These are phyloP conservation scores for Circinella minor DNA, from an alignment of 371 early-diverging fungal species.

Conservation along the genomic window DNA sequence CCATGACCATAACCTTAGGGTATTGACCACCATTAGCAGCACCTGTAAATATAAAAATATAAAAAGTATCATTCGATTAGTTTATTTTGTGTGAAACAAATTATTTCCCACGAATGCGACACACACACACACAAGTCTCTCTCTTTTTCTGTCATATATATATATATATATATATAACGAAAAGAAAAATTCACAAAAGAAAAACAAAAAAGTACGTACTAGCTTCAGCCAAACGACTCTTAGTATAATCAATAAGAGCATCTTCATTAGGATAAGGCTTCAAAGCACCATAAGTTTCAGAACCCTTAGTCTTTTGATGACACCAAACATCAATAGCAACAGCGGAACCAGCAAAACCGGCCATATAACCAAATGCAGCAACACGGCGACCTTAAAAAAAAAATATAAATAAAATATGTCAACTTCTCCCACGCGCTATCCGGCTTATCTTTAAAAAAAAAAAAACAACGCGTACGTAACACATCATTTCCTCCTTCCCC, in stretches of 20 bases:
- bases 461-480: background rate
- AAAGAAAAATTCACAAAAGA: background rate
- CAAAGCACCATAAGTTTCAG: conserved; percentile 67
- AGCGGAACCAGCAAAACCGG: conserved; percentile 95
- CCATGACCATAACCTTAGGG: conserved; percentile 96
- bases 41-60: conserved; percentile 21
- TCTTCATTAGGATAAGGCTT: conserved; percentile 88
- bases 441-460: background rate
- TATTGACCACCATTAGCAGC: conserved; percentile 59
- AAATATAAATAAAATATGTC: conserved; percentile 25
- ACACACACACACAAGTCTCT: background rate
- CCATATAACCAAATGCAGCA: conserved; percentile 97
- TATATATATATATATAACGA: background rate
- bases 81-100: background rate
- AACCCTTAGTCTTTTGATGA: conserved; percentile 65
- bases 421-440: background rate
- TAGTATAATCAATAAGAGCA: conserved; percentile 74
- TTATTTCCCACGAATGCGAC: background rate
- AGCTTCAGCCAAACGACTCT: conserved; percentile 70
- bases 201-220: conserved; percentile 44
- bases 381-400: conserved; percentile 70
- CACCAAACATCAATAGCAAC: conserved; percentile 93
- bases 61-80: conserved; percentile 11
- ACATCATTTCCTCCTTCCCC: no score
- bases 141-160: background rate